Evolutionary conservation across 1,139 yeast genomes (phyloP), one percentile per base, ranked within the genome.

Genomic region (Blastobotrys aristatus): DNA sequence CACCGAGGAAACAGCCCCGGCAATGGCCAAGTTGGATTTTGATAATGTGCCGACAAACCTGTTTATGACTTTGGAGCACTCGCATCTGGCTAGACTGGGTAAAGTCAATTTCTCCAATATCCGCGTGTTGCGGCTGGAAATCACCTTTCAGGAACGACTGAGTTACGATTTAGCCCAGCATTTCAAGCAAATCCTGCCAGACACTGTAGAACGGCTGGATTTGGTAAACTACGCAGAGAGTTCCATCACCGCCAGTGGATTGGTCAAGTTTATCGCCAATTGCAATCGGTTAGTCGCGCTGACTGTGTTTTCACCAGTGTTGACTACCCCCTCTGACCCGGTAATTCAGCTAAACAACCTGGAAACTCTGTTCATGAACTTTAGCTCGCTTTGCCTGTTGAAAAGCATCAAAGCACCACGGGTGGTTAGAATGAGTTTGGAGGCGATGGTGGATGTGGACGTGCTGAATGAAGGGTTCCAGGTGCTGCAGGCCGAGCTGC

Each of bases 121-220:
- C 13, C 32, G 33, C 16, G 48, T 45, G 29, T 27, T 45, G 32
- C 21, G 48, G 21, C 40, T 45, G 21, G 48, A 45, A 17, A 40
- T 45, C 3, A 45, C 48, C 13, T 40, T 45, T 20, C 48, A 45
- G 26, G 48, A 40, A 14, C 40, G 48, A n/a, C 35, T 40, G 18
- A 27, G 31, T 1, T 40, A 40, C 38, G 48, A 45, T 26, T 36
- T 45, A 1, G 40, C 22, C 2, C 14, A 34, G 31, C 44, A 45
- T 22, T 45, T 45, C 17, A 45, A 40, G 14, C 35, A 30, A 11
- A 20, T 11, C 3, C 21, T 45, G 11, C 48, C 48, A 10, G 30
- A 31, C 2, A 34, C 48, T 11, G 44, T 45, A 13, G 48, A 45
- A 26, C 27, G 48, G 18, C 32, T 45, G 18, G 48, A 45, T 17